Conservation (phyloP, 441 rosid genomes). For the Populus trichocarpa region DNA sequence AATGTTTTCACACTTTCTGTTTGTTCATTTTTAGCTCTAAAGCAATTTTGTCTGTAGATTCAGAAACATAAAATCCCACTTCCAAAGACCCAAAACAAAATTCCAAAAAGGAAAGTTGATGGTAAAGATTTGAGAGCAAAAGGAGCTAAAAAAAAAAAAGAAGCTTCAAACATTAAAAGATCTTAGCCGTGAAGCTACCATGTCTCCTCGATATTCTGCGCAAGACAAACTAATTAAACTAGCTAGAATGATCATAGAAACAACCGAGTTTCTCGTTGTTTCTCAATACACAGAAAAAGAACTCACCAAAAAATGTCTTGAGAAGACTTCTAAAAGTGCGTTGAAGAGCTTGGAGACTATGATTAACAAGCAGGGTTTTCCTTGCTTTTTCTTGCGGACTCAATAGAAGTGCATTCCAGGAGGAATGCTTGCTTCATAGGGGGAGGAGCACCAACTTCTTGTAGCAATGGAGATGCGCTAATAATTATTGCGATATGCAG, state of each 20-base stretch:
- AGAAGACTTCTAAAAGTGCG: no score
- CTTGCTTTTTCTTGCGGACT: not conserved
- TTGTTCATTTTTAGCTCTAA: not conserved
- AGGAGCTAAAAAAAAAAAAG: not conserved
- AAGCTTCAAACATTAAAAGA: not conserved
- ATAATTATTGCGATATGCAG: no score
- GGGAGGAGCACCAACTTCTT: not conserved
- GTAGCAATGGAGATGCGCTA: not conserved
- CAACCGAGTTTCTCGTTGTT: not conserved
- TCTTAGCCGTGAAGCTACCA: not conserved
- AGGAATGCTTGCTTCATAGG: slow-evolving; percentile 21
- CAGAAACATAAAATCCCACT: not conserved
- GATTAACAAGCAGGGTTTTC: not conserved
- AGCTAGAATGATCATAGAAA: not conserved
- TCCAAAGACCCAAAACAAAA: not conserved
- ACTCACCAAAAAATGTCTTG: not conserved
- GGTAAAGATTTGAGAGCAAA: not conserved
- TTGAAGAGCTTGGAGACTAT: not conserved
- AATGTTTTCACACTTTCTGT: not conserved
- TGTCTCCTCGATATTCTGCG: not conserved
- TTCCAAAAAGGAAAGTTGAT: not conserved
- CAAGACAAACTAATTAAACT: not conserved
- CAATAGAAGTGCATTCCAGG: slow-evolving; percentile 26
- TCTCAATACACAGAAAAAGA: not conserved
- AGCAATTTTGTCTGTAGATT: not conserved